Evolutionary conservation across 148 eudicot genomes (phyloP), one percentile per base, ranked within the genome.

Genomic region (Vaccinium darrowii): DNA sequence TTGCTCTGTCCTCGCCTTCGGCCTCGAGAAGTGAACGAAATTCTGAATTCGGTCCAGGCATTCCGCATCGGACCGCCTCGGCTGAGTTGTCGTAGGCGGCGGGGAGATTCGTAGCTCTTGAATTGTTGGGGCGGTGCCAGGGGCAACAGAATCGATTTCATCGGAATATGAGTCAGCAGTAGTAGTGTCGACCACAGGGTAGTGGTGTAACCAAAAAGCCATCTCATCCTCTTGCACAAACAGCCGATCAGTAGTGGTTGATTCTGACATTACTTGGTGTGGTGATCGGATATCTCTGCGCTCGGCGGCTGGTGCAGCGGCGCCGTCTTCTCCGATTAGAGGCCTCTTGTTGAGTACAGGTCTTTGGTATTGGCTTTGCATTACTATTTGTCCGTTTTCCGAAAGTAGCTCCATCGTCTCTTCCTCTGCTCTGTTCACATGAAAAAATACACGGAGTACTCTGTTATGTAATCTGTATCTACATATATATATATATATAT

Each of bases 141-240:
- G 15, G 60, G 78, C 11, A 80, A 83, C 71, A 25, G 89, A 82
- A 47, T 81, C 82, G 36, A 91, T 84, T 39, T 91, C 79, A 84
- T 92, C 94, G 33, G 89, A 47, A 77, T 92, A 91, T 65, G 92
- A 78, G 56, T 93, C 88, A 0, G 86, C 13, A 36, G 39, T 2
- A 36, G 39, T 36, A 36, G 3, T 36, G 39, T 36, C 39, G 39
- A 36, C 39, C 39, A 36, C 0, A 13, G 13, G 91, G 36, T 86
- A 88, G 78, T 84, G 89, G 53, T 94, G 94, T 49, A 94, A 90
- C 98, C 98, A 94, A 0, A 93, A 83, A 7, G 90, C 89, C 95
- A 92, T 91, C 85, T 93, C 98, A 33, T 92, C 94, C 53, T 93
- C 95, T 14, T 88, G 92, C 87, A 93, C 90, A 74, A 88, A 92